These are phyloP conservation scores for Verticillium nonalfalfae DNA, from an alignment of 2,329 filamentous ascomycete species.

Conservation along the genomic window DNA sequence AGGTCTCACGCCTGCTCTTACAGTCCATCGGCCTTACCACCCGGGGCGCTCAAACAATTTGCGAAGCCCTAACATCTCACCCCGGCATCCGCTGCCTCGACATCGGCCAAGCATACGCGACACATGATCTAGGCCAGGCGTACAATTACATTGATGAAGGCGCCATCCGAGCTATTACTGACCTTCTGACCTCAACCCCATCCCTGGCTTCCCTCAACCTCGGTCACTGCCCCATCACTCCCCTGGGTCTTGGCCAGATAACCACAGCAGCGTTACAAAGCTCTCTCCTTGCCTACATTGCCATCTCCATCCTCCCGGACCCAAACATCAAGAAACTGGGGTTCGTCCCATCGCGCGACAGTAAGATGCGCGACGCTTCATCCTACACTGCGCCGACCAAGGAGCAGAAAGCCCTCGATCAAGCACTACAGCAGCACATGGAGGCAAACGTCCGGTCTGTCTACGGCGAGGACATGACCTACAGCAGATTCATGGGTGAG, in stretches of 20 bases:
- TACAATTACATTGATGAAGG: constrained; percentile 40
- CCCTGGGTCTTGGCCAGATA: constrained; percentile 18
- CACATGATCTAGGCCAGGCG: constrained; percentile 34
- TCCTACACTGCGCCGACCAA: constrained; percentile 3
- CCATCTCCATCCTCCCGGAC: constrained; percentile 27
- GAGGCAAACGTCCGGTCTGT: constrained; percentile 20
- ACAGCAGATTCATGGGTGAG: constrained; percentile 23
- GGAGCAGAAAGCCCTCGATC: constrained; percentile 13
- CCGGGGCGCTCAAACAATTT: constrained; percentile 28
- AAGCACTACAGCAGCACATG: constrained; percentile 21
- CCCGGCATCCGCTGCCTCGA: constrained; percentile 30
- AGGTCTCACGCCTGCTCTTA: constrained; percentile 28
- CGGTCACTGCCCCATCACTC: constrained; percentile 26
- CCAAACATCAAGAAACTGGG: constrained; percentile 11
- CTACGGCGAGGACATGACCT: constrained; percentile 23
- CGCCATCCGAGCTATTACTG: constrained; percentile 22
- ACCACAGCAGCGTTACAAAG: constrained; percentile 20
- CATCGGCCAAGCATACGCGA: constrained; percentile 39
- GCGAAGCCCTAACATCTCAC: constrained; percentile 26
- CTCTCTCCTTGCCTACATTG: constrained; percentile 29
- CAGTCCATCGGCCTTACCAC: constrained; percentile 36
- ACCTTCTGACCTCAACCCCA: constrained; percentile 23
- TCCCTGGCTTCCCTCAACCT: constrained; percentile 35
- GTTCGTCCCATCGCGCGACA: constrained; percentile 20
- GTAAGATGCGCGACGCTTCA: constrained; percentile 4